phyloP scores from a whole-genome alignment of 495 filamentous ascomycete genomes.

The Beverwykella pulmonaria region DNA sequence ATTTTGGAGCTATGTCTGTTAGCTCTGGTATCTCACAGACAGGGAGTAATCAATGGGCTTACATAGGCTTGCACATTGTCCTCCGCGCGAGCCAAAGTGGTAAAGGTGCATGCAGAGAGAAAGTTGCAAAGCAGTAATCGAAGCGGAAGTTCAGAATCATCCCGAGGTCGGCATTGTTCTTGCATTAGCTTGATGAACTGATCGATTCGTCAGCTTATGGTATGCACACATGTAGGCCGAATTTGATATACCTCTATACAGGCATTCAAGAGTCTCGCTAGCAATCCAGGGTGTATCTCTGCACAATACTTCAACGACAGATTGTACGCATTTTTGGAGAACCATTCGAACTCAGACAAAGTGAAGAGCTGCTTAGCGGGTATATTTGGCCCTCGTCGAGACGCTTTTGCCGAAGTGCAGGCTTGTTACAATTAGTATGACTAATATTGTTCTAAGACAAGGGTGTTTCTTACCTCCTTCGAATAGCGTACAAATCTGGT shows the following conservation, averaged over 20 bases:
- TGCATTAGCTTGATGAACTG: slow-evolving; percentile 65
- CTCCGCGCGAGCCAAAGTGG: slow-evolving; percentile 65
- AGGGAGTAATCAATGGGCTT: slow-evolving; percentile 8
- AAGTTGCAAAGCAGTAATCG: slow-evolving; percentile 71
- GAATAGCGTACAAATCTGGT: slow-evolving; percentile 63
- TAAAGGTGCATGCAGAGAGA: slow-evolving; percentile 60
- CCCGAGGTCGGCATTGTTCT: slow-evolving; percentile 49
- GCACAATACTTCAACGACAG: slow-evolving; percentile 63
- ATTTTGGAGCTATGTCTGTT: slow-evolving; percentile 50
- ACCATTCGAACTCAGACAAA: slow-evolving; percentile 73
- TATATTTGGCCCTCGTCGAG: slow-evolving; percentile 38
- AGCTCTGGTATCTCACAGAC: slow-evolving; percentile 1
- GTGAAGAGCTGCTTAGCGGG: slow-evolving; percentile 54
- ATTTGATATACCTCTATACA: slow-evolving; percentile 53
- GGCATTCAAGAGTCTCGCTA: slow-evolving; percentile 59
- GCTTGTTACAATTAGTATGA: slow-evolving; percentile 40
- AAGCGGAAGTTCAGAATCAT: slow-evolving; percentile 55
- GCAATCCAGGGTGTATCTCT: slow-evolving; percentile 55
- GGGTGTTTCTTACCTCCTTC: slow-evolving; percentile 56
- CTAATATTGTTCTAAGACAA: not conserved
- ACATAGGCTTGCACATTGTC: slow-evolving; percentile 57
- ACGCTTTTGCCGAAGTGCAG: slow-evolving; percentile 49
- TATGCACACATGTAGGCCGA: not conserved
- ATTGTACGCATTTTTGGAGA: slow-evolving; percentile 77
- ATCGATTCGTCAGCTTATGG: slow-evolving; percentile 3